phyloP scores from a whole-genome alignment of 2,329 filamentous ascomycete genomes.

The Botrytis byssoidea region DNA sequence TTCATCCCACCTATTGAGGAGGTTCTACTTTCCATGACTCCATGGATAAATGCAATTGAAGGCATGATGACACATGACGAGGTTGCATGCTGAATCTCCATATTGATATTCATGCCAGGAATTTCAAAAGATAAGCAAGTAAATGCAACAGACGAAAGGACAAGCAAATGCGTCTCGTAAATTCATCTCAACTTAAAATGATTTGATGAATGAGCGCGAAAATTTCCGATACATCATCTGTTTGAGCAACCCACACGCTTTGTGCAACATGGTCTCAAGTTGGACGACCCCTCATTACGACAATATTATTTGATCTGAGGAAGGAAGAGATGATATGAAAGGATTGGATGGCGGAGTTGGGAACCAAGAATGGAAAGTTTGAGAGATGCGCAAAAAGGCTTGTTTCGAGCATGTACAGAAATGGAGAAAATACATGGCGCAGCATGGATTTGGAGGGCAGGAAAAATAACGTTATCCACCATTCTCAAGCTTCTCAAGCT shows the following conservation, averaged over 20 bases:
- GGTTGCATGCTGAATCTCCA: background rate
- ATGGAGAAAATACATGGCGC: background rate
- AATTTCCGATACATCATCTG: background rate
- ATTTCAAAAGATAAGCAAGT: background rate
- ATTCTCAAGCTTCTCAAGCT: background rate
- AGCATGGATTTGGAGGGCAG: background rate
- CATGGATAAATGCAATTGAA: background rate
- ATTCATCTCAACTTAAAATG: slow-evolving; percentile 7
- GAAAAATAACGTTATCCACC: background rate
- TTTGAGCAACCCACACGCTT: background rate
- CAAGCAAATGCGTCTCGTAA: background rate
- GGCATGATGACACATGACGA: background rate
- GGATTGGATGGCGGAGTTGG: background rate
- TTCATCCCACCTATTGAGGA: background rate
- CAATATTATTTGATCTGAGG: slow-evolving; percentile 5
- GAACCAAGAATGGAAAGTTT: background rate
- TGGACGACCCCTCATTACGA: background rate
- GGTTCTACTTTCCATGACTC: background rate
- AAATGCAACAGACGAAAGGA: background rate
- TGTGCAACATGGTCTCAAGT: background rate
- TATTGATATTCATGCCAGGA: background rate
- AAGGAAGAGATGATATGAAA: background rate
- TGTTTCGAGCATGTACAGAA: background rate
- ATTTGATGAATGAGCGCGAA: background rate
- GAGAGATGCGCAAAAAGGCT: background rate